Evolutionary conservation across 2,329 filamentous ascomycete genomes (phyloP).

Genomic region (Fusarium lateritium): DNA sequence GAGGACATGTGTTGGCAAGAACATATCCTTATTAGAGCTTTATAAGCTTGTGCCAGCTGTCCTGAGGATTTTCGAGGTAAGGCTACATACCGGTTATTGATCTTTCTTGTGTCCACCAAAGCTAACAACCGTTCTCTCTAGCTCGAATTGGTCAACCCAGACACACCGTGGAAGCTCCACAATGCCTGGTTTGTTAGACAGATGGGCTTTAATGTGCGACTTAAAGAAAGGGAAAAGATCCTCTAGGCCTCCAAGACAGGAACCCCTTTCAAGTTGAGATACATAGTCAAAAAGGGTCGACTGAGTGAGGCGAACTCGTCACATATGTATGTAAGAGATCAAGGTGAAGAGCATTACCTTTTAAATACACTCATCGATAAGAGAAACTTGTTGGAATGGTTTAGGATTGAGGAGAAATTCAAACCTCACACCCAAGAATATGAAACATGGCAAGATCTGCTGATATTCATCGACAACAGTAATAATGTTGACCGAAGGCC

Average conservation of each 20-base stretch:
- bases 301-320: too few species aligned
- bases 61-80: constrained; percentile 28
- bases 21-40: constrained; percentile 73
- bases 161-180: constrained; percentile 68
- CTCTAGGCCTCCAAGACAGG: not conserved
- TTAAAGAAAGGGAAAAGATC: constrained; percentile 13
- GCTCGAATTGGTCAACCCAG: constrained; percentile 67
- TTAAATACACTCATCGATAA: too few species aligned
- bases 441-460: too few species aligned
- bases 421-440: too few species aligned
- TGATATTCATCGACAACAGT: too few species aligned
- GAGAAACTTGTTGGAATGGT: too few species aligned
- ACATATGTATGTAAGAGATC: too few species aligned
- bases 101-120: not conserved
- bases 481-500: too few species aligned
- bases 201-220: constrained; percentile 62
- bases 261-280: too few species aligned
- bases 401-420: too few species aligned
- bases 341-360: too few species aligned
- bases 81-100: not conserved
- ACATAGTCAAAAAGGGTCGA: too few species aligned
- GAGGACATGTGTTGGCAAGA: constrained; percentile 78
- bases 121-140: constrained; percentile 43
- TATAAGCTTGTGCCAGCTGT: constrained; percentile 69
- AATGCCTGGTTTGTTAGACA: constrained; percentile 75